These are phyloP conservation scores for Capsicum pubescens DNA, from an alignment of 257 asterid species.

Conservation along the genomic window DNA sequence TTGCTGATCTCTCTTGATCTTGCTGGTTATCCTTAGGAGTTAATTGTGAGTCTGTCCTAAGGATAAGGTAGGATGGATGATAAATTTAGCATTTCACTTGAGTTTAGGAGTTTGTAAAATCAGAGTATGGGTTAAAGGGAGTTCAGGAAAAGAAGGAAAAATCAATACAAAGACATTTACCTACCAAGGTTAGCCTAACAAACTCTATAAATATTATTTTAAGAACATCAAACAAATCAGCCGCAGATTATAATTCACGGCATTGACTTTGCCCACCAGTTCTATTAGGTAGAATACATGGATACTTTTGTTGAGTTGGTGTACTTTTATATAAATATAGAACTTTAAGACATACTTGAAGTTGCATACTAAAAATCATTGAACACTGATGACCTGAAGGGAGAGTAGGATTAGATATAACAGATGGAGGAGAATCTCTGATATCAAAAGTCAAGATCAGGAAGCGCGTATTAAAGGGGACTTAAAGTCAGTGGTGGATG, in stretches of 20 bases:
- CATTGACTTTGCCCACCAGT: not conserved
- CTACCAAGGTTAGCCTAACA: not conserved
- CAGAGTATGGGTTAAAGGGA: not conserved
- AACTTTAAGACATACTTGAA: not conserved
- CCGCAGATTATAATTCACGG: not conserved
- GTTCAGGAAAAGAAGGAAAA: not conserved
- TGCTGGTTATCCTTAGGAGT: not conserved
- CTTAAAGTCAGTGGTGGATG: not conserved
- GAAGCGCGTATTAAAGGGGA: not conserved
- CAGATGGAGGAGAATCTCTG: not conserved
- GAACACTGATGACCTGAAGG: conserved; percentile 5
- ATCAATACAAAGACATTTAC: not conserved
- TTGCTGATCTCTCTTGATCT: conserved; percentile 9
- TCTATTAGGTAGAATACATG: not conserved
- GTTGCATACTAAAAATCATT: not conserved
- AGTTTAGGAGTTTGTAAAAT: not conserved
- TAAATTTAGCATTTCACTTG: not conserved
- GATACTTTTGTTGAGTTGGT: not conserved
- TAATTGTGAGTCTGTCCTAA: not conserved
- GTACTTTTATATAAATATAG: not conserved
- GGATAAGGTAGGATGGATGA: not conserved
- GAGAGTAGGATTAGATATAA: not conserved
- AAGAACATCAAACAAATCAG: not conserved
- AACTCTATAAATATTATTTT: not conserved
- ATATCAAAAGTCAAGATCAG: not conserved